Percentiles rank a stretch among this genome's conserved stretches.
These are phyloP conservation scores for Myxozyma nipponensis DNA, from an alignment of 805 yeast genomes.

Conservation along the genomic window DNA sequence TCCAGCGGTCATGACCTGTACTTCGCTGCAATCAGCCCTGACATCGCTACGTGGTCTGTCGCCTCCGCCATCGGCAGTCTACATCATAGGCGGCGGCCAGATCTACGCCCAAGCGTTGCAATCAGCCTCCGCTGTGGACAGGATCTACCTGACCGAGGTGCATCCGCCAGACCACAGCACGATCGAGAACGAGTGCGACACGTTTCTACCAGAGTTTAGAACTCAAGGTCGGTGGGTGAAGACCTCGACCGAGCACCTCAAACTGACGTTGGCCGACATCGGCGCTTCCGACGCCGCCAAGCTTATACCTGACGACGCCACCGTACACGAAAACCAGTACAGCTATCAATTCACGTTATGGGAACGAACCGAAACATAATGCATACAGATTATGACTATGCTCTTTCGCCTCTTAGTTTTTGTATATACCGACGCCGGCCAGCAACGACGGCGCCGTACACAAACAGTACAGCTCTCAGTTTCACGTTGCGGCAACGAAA, in stretches of 20 bases:
- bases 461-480: no score
- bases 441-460: no score
- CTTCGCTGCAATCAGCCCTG: background rate
- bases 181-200: slow-evolving; percentile 53
- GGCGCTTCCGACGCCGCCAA: slow-evolving; percentile 25
- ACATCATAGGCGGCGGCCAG: slow-evolving; percentile 91
- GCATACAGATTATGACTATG: background rate
- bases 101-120: slow-evolving; percentile 58
- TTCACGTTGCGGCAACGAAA: no score
- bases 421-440: no score
- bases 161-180: slow-evolving; percentile 6
- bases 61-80: slow-evolving; percentile 41
- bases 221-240: slow-evolving; percentile 21
- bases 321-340: slow-evolving; percentile 47
- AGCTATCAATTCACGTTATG: slow-evolving; percentile 61
- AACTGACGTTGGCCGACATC: slow-evolving; percentile 23
- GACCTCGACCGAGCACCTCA: slow-evolving; percentile 7
- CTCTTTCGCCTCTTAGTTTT: no score
- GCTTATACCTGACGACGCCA: slow-evolving; percentile 10
- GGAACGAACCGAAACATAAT: slow-evolving; percentile 32
- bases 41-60: background rate
- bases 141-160: slow-evolving; percentile 28
- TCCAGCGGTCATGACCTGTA: background rate
- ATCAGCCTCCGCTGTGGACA: slow-evolving; percentile 52
- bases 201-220: slow-evolving; percentile 48